Percentiles rank a stretch among this genome's conserved stretches.
Evolutionary conservation across 352 stramenopile species (phyloP).

Genomic region (Phytophthora sp.): DNA sequence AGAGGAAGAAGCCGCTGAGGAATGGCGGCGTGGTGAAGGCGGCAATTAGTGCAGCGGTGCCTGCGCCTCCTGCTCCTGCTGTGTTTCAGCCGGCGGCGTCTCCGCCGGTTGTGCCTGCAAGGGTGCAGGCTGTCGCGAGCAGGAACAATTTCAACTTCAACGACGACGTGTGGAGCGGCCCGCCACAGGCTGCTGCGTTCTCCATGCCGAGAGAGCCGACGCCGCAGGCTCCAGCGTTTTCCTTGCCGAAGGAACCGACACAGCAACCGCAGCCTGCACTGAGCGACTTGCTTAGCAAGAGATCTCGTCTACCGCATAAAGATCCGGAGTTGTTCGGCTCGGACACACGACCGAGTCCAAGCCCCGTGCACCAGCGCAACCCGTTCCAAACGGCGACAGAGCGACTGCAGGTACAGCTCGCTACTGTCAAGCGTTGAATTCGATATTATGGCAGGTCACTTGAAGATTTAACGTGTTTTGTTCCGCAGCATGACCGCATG

Average conservation of each 20-base stretch:
- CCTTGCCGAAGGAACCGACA: slow-evolving; percentile 7
- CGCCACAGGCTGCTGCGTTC: slow-evolving; percentile 11
- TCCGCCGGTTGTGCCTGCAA: background rate
- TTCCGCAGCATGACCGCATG: slow-evolving; percentile 56
- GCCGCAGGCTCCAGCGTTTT: slow-evolving; percentile 2
- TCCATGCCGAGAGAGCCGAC: slow-evolving; percentile 8
- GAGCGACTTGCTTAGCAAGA: slow-evolving; percentile 50
- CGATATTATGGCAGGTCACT: too few species aligned
- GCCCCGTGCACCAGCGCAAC: slow-evolving; percentile 34
- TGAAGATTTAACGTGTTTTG: too few species aligned
- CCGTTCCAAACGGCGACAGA: slow-evolving; percentile 78
- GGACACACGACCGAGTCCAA: slow-evolving; percentile 16
- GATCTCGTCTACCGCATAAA: slow-evolving; percentile 23
- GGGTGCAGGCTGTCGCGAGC: background rate
- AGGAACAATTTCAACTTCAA: slow-evolving; percentile 19
- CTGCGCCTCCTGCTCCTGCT: background rate
- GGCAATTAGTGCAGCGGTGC: background rate
- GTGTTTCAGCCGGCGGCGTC: background rate
- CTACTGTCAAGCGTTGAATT: too few species aligned
- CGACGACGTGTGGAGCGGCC: slow-evolving; percentile 21
- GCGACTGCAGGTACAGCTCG: slow-evolving; percentile 53
- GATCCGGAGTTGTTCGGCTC: slow-evolving; percentile 26
- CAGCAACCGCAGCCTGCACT: slow-evolving; percentile 17
- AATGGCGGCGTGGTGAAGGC: background rate
- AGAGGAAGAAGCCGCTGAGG: slow-evolving; percentile 4